Percentiles rank a stretch among this genome's conserved stretches.
These are phyloP conservation scores for Funneliformis mosseae DNA, from an alignment of 192 early-diverging fungal genomes.

Conservation along the genomic window DNA sequence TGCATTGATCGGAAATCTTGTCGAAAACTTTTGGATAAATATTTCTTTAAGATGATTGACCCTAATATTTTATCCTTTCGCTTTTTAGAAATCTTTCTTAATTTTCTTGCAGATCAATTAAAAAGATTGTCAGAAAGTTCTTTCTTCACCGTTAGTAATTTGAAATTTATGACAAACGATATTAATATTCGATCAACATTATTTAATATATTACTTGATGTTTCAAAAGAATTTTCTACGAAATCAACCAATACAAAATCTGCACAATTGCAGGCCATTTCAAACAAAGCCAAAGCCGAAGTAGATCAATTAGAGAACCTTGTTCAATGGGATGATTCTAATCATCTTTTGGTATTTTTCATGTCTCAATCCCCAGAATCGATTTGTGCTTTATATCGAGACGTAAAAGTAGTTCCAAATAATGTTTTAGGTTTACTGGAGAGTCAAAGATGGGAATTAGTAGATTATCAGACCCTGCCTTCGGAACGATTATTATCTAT, in stretches of 20 bases:
- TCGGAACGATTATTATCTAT: neutral
- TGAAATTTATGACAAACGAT: constrained; percentile 3
- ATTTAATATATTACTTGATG: constrained; percentile 5
- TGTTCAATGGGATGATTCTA: constrained; percentile 30
- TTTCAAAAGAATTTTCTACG: constrained; percentile 34
- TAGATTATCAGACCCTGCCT: constrained; percentile 20
- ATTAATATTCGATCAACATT: constrained; percentile 26
- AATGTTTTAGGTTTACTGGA: constrained; percentile 27
- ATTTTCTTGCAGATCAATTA: constrained; percentile 27
- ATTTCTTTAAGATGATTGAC: constrained; percentile 4
- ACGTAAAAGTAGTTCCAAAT: neutral
- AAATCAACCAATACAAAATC: constrained; percentile 3
- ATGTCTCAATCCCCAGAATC: constrained; percentile 34
- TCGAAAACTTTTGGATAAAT: constrained; percentile 12
- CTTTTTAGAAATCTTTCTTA: constrained; percentile 28
- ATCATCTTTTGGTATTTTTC: constrained; percentile 31
- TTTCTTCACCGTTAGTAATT: constrained; percentile 27
- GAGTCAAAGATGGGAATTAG: constrained; percentile 25
- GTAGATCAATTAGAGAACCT: neutral
- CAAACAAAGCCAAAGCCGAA: neutral
- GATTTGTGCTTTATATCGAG: constrained; percentile 32
- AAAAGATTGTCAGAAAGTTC: constrained; percentile 25
- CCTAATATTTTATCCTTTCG: neutral
- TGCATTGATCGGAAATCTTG: neutral
- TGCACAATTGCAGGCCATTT: constrained; percentile 13